These are phyloP conservation scores for Pestalotiopsis sp. DNA, from an alignment of 2,329 filamentous ascomycete species.

Conservation along the genomic window DNA sequence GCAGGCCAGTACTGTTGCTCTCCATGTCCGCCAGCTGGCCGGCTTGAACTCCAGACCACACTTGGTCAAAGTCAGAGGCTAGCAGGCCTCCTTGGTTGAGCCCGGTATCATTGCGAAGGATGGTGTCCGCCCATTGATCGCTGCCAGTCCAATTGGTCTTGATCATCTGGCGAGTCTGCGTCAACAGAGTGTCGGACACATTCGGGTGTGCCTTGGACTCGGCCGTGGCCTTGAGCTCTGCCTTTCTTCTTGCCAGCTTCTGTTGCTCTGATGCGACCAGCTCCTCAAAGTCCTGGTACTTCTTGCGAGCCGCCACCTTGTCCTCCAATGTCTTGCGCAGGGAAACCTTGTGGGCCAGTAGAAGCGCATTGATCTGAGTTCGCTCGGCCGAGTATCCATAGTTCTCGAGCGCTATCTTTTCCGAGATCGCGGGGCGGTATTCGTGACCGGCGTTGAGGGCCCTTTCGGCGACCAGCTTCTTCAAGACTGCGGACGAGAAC, in stretches of 20 bases:
- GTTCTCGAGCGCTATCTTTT: slow-evolving; percentile 60
- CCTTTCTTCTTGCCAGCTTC: slow-evolving; percentile 56
- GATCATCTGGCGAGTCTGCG: slow-evolving; percentile 61
- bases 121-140: slow-evolving; percentile 70
- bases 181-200: slow-evolving; percentile 44
- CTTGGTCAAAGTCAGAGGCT: slow-evolving; percentile 65
- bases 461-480: slow-evolving; percentile 60
- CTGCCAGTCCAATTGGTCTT: slow-evolving; percentile 79
- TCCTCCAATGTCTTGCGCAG: slow-evolving; percentile 60
- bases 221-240: slow-evolving; percentile 39
- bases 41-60: slow-evolving; percentile 70
- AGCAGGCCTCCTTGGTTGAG: slow-evolving; percentile 65
- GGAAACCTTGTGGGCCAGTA: slow-evolving; percentile 73
- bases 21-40: slow-evolving; percentile 61
- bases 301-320: slow-evolving; percentile 60
- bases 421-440: slow-evolving; percentile 50
- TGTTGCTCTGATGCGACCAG: slow-evolving; percentile 66
- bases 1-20: slow-evolving; percentile 50
- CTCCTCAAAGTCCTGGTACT: slow-evolving; percentile 66
- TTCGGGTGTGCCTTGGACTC: slow-evolving; percentile 30
- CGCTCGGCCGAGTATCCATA: slow-evolving; percentile 58
- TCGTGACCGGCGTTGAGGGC: slow-evolving; percentile 36
- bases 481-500: slow-evolving; percentile 83
- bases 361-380: slow-evolving; percentile 63
- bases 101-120: slow-evolving; percentile 68